These are phyloP conservation scores for Mortierella sp. DNA, from an alignment of 371 early-diverging fungal species.

Conservation along the genomic window DNA sequence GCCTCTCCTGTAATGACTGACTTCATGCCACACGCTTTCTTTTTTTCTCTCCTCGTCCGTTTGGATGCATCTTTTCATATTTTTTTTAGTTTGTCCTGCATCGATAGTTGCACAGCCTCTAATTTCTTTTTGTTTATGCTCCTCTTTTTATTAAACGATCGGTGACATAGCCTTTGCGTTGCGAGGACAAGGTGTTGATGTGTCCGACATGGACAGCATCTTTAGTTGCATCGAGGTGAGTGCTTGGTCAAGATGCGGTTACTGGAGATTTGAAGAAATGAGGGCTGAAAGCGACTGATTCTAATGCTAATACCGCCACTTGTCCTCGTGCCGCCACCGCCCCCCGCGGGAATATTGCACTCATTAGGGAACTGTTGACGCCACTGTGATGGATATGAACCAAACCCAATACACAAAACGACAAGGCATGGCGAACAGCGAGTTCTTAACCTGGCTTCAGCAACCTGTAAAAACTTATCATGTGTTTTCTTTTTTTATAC, in stretches of 20 bases:
- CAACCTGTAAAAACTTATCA: slow-evolving; percentile 11
- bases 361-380: slow-evolving; percentile 33
- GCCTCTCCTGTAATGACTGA: slow-evolving; percentile 30
- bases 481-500: background rate
- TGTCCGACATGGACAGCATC: slow-evolving; percentile 45
- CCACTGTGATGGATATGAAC: slow-evolving; percentile 40
- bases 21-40: background rate
- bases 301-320: background rate
- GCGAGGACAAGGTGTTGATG: slow-evolving; percentile 54
- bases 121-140: background rate
- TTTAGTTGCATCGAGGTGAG: slow-evolving; percentile 47
- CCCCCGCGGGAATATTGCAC: background rate
- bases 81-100: background rate
- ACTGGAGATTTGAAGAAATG: background rate
- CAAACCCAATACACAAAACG: slow-evolving; percentile 14
- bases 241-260: background rate
- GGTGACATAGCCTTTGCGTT: slow-evolving; percentile 18
- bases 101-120: background rate
- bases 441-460: slow-evolving; percentile 44
- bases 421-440: slow-evolving; percentile 27
- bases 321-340: background rate
- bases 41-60: background rate
- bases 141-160: background rate
- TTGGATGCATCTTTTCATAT: background rate
- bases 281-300: background rate